Percentiles rank a stretch among this genome's conserved stretches.
phyloP scores from a whole-genome alignment of 768 basidiomycete species.

The Amanita rimosa region DNA sequence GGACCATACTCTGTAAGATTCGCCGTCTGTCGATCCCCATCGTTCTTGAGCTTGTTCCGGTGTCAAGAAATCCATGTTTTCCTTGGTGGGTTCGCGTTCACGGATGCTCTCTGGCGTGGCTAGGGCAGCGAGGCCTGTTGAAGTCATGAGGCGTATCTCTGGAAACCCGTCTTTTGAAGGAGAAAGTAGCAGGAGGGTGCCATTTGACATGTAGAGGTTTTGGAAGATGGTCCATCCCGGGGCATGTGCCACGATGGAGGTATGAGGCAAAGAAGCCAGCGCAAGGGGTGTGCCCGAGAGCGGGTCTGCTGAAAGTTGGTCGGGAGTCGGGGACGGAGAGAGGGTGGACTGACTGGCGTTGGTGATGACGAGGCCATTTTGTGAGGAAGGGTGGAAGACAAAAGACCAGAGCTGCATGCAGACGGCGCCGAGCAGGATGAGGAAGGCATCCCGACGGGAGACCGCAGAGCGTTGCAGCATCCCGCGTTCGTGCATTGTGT shows the following conservation, averaged over 20 bases:
- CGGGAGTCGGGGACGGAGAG: not conserved
- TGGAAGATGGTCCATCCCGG: constrained; percentile 82
- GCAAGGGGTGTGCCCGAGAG: constrained; percentile 2
- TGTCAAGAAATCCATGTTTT: constrained; percentile 51
- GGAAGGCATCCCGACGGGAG: constrained; percentile 45
- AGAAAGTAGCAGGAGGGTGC: constrained; percentile 65
- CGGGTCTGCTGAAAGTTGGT: not conserved
- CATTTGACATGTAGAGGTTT: constrained; percentile 78
- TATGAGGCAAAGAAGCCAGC: constrained; percentile 30
- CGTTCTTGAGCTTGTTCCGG: constrained; percentile 44
- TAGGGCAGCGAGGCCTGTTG: constrained; percentile 46
- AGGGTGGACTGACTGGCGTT: not conserved
- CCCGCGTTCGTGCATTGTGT: too few relatives aligned
- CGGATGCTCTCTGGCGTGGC: constrained; percentile 56
- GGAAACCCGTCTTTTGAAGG: constrained; percentile 20
- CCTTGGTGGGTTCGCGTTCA: constrained; percentile 51
- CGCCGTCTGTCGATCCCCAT: constrained; percentile 39
- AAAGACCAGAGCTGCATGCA: constrained; percentile 42
- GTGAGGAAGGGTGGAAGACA: constrained; percentile 18
- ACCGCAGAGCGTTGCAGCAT: constrained; percentile 32
- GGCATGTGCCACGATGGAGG: constrained; percentile 50
- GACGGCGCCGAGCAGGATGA: constrained; percentile 46
- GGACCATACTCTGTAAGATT: constrained; percentile 39
- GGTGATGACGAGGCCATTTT: constrained; percentile 5
- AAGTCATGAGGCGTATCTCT: constrained; percentile 45